Evolutionary conservation across 2,329 filamentous ascomycete species (phyloP), one percentile per base, ranked within the genome.

Genomic region (Fusarium nanum): DNA sequence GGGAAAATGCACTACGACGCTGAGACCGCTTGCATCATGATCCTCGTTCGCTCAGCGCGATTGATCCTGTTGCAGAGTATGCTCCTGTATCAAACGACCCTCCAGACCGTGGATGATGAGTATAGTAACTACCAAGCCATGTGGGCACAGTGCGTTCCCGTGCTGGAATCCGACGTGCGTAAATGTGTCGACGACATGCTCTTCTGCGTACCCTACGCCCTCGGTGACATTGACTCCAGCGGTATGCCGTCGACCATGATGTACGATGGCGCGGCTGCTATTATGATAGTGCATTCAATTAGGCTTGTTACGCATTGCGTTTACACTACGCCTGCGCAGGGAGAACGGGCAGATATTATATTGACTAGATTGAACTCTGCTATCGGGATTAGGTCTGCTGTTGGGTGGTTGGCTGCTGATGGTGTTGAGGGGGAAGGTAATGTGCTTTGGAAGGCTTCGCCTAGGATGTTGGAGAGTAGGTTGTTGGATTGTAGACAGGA

Each of bases 11-110:
- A 73, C 55, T 79, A 73, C 56, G 77, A 79, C 44, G 64, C 71
- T 4, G 76, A 78, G 48, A 79, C 77, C 11, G 78, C 78, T 0
- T 79, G 78, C 55, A 78, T 71, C 28, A 76, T 79, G 34, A 75
- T 79, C 23, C 55, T 79, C 12, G 60, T 79, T 5, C 73, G 78
- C 8, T 77, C 78, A 1, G 74, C 76, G 8, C 73, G 77, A 2
- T 69, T 79, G 4, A 78, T 79, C 2, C 45, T 79, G 1, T 48
- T 79, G 10, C 55, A 76, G 44, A 76, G 70, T 30, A 72, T 79
- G 61, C 68, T 79, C 10, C 48, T 75, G 7, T 76, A 77, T 46
- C 72, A 75, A 14, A 56, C 50, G 5, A 67, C 50, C 25, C 52
- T 73, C 22, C 64, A 68, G 22, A 55, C 54, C 2, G 32, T 42